Evolutionary conservation across 2,329 filamentous ascomycete genomes (phyloP).

Genomic region (Hymenoscyphus occultus): DNA sequence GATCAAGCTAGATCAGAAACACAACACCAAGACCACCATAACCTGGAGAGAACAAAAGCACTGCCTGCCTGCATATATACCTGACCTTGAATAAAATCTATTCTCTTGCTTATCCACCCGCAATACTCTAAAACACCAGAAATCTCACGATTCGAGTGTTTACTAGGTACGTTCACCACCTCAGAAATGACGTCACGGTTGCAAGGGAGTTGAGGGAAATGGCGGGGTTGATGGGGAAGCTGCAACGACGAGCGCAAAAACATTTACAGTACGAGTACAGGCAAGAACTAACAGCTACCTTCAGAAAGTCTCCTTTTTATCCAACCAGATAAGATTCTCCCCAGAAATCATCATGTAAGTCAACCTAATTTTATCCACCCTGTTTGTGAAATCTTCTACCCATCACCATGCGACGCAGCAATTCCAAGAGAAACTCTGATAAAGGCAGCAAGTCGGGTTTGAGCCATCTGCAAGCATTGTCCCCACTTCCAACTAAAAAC

Average conservation of each 20-base stretch:
- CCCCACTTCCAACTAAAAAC: background rate
- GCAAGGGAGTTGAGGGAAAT: constrained; percentile 3
- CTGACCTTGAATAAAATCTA: background rate
- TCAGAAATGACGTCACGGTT: background rate
- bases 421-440: constrained; percentile 18
- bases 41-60: background rate
- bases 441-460: constrained; percentile 11
- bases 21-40: background rate
- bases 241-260: background rate
- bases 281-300: constrained; percentile 22
- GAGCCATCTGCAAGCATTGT: constrained; percentile 13
- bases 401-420: constrained; percentile 21
- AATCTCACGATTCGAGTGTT: background rate
- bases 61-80: background rate
- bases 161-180: background rate
- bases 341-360: constrained; percentile 24
- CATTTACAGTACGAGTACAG: background rate
- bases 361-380: constrained; percentile 8
- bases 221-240: constrained; percentile 9
- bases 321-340: constrained; percentile 6
- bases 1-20: background rate
- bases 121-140: background rate
- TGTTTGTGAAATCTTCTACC: constrained; percentile 7
- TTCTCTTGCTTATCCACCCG: background rate
- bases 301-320: constrained; percentile 11